Evolutionary conservation across 768 basidiomycete genomes (phyloP), one percentile per base, ranked within the genome.

Genomic region (Udeniomyces megalosporus): DNA sequence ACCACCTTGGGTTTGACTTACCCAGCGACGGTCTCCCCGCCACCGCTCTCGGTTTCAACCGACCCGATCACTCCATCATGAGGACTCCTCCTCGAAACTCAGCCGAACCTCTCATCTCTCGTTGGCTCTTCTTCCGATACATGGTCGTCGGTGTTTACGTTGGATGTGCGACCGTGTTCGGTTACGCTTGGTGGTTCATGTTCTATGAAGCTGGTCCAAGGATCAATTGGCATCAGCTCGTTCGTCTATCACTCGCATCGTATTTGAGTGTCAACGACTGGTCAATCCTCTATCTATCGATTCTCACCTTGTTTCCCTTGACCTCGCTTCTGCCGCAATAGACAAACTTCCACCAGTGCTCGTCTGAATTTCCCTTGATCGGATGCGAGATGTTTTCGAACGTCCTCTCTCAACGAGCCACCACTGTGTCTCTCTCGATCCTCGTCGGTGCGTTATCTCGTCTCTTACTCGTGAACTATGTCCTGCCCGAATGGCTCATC

Each of bases 121-220:
- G 79, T 68, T 97, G 93, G 93, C 73, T 99, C 32, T 96, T 97
- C 78, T 84, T 96, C 79, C 81, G 93, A 55, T 99, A 97, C 75
- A 76, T 96, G 79, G 80, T 96, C 58, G 81, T 99, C 62, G 93
- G 93, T 12, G 79, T 80, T 55, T 99, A 97, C 69, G 93, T 99
- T 58, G 93, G 93, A 32, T 81, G 82, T 60, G 92, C 90, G 4
- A 97, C 93, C 28, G 93, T 99, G 28, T 89, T 86, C 68, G 93
- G 92, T 52, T 99, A 99, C 70, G 93, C 90, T 0, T 99, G 93
- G 93, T 97, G 93, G 93, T 99, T 99, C 77, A 77, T 93, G 70
- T 86, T 83, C 74, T 96, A 96, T 73, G 70, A 79, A 17, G 85
- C 80, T 50, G 93, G 93, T 0, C 93, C 93, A 4, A 88, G 91